Conservation (phyloP, 345 rosid genomes). For the Orychophragmus violaceus region DNA sequence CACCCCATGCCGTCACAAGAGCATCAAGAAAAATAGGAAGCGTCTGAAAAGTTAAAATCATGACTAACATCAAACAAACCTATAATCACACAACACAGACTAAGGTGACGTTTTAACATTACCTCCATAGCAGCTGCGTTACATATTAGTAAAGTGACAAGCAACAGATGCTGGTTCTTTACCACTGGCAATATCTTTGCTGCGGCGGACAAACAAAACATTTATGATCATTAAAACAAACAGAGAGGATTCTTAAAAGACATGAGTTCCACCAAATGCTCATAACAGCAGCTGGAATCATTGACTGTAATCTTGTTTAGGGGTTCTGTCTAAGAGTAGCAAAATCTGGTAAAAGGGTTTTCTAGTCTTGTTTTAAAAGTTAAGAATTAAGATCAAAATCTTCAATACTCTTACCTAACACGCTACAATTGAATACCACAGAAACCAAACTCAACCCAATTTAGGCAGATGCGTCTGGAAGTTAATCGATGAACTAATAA, state of each 20-base stretch:
- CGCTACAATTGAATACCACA: not conserved
- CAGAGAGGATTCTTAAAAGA: not conserved
- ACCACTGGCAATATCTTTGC: conserved; percentile 94
- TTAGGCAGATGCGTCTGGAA: not conserved
- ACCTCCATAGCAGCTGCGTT: conserved; percentile 99
- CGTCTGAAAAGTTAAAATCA: conserved; percentile 41
- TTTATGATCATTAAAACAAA: not conserved
- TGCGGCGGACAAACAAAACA: conserved; percentile 25
- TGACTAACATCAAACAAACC: not conserved
- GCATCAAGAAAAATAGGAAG: conserved; percentile 93
- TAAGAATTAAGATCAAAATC: no score
- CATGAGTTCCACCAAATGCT: not conserved
- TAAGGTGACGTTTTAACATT: not conserved
- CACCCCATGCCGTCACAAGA: conserved; percentile 74
- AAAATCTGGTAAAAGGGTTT: no score
- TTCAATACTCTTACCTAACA: not conserved
- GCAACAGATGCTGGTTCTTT: conserved; percentile 80
- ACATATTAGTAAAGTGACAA: conserved; percentile 82
- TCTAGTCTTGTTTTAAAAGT: no score
- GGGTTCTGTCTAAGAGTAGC: not conserved
- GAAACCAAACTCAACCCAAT: conserved; percentile 20
- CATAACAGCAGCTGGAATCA: not conserved
- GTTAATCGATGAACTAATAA: not conserved
- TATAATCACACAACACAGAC: not conserved
- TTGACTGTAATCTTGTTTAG: no score